Conservation (phyloP, 352 stramenopile genomes). For the Pythium folliculosum region DNA sequence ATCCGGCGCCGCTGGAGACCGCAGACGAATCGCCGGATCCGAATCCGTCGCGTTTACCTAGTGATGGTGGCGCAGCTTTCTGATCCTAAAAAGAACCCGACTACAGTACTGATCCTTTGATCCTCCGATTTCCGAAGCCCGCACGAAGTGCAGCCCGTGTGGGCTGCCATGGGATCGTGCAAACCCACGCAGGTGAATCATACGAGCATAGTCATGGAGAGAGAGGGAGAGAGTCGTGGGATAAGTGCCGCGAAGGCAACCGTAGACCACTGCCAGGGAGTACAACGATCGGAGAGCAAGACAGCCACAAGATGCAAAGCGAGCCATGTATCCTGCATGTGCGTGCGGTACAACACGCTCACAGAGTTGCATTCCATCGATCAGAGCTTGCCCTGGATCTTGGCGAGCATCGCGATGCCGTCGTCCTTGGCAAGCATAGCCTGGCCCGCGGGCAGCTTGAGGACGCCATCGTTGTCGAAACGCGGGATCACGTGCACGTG, state of each 20-base stretch:
- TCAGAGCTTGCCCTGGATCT: slow-evolving; percentile 79
- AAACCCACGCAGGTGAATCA: too few relatives aligned
- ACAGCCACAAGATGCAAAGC: too few relatives aligned
- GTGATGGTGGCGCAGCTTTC: background rate
- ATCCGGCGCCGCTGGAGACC: background rate
- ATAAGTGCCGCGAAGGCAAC: too few relatives aligned
- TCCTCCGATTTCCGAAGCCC: too few relatives aligned
- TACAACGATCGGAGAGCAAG: too few relatives aligned
- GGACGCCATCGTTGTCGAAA: slow-evolving; percentile 58
- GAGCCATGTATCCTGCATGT: background rate
- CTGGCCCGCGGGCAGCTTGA: slow-evolving; percentile 52
- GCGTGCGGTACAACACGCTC: background rate
- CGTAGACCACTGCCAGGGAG: too few relatives aligned
- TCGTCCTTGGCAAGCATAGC: slow-evolving; percentile 71
- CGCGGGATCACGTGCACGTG: slow-evolving; percentile 84
- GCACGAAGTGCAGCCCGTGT: too few relatives aligned
- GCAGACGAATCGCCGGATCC: background rate
- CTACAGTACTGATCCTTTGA: too few relatives aligned
- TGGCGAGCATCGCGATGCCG: slow-evolving; percentile 53
- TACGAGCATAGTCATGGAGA: too few relatives aligned
- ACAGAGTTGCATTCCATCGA: too few relatives aligned
- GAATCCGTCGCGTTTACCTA: background rate
- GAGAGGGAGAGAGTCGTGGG: too few relatives aligned
- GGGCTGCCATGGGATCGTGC: too few relatives aligned
- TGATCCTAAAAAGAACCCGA: background rate